Evolutionary conservation across 176 grass and related monocot species (phyloP), one percentile per base, ranked within the genome.

Genomic region (Thalia dealbata): DNA sequence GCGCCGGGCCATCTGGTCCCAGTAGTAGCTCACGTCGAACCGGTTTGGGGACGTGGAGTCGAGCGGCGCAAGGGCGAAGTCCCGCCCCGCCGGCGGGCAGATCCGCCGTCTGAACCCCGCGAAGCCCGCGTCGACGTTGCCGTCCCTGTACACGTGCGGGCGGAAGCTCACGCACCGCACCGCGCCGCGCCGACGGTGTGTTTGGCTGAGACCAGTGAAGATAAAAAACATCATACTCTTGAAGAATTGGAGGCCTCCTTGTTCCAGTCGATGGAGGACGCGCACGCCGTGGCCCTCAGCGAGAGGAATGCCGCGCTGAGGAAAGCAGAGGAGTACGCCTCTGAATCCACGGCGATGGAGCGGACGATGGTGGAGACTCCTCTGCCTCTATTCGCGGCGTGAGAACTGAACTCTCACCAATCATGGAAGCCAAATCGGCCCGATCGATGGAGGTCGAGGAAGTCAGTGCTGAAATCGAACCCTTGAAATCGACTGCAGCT

Each of bases 21-120:
- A 82, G 86, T 81, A 96, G 84, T 82, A 96, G 43, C 83, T 82
- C 67, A 87, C 91, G 84, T 88, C 85, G 83, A 96, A 96, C 9
- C 16, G 41, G 5, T 79, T 78, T 21, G 85, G 67, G 67, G 71
- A 81, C 32, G 26, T 45, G 0, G 76, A 61, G 83, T 92, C 89
- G 10, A 97, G 71, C 24, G 85, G 78, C 0, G 68, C 84, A 22
- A 91, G 45, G 79, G 81, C 88, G 13, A 78, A 73, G 76, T 93
- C 95, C 29, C 74, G 48, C n/a, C 74, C 42, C 26, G 69, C 24
- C 28, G 42, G 10, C 11, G 64, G 81, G 64, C 90, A 93, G 19
- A 69, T 62, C 78, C 80, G 67, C 64, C 28, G 41, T 13, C 89
- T 84, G 30, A 72, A 51, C 62, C 48, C 0, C 2, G 87, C 77